Evolutionary conservation across 208 protist species (phyloP), one percentile per base, ranked within the genome.

Genomic region (Trypanosoma lewisi): DNA sequence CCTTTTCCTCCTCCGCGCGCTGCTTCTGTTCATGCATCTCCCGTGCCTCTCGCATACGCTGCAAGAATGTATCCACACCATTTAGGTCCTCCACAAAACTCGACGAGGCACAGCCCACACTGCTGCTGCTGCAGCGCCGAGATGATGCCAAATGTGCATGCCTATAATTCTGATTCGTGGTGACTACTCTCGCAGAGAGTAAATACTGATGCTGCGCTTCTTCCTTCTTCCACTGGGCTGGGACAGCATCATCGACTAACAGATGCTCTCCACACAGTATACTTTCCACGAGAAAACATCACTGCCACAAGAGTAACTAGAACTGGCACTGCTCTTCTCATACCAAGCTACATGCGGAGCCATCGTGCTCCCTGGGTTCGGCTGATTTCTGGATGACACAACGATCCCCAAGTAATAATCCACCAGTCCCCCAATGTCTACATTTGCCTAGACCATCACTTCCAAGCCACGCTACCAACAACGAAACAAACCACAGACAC

Each of bases 21-120:
- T 53, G 62, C 16, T 25, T 19, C 2, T 30, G 33, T 47, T 83
- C 70, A 6, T 71, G 63, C 34, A 63, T 64, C 19, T 67, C 67
- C 47, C 76, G 68, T 5, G 73, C 84, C 0, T 31, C 42, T n/a
- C 54, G 39, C 64, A 91, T 47, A 1, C 84, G 80, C 12, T 67
- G 62, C 3, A 91, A 63, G 63, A 81, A 87, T 1, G 33, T 50
- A 2, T 79, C 78, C 11, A 69, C 75, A 0, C 84, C 81, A 57
- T 54, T 48, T 25, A 65, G 41, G 2, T 41, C 30, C 37, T 34
- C 23, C 5, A 48, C 36, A 23, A 25, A 12, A 12, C 4, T 34
- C 4, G n/a, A 33, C 12, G 14, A n/a, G 25, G 23, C 45, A 31
- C 8, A 36, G 39, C 78, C 64, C 14, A 67, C 25, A 52, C 30